Percentiles rank a stretch among this genome's conserved stretches.
These are phyloP conservation scores for Acacia melanoxylon DNA, from an alignment of 306 rosid genomes.

Conservation along the genomic window DNA sequence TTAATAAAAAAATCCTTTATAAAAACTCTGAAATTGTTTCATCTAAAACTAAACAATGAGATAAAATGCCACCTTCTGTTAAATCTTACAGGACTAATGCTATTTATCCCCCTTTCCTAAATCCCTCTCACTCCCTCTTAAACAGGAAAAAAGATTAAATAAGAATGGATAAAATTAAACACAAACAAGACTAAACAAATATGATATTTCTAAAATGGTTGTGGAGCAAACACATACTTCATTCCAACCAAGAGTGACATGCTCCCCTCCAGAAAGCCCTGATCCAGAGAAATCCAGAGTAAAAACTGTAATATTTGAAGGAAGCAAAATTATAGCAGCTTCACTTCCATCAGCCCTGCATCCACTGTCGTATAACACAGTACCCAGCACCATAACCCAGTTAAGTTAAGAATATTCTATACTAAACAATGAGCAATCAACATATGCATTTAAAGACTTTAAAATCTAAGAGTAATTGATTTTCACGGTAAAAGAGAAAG, in stretches of 20 bases:
- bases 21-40: background rate
- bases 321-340: conserved; percentile 95
- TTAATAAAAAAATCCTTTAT: background rate
- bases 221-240: conserved; percentile 60
- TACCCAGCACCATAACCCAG: conserved; percentile 33
- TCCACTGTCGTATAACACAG: conserved; percentile 68
- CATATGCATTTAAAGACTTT: conserved; percentile 5
- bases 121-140: background rate
- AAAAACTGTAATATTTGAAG: conserved; percentile 93
- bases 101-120: background rate
- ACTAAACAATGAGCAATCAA: conserved; percentile 17
- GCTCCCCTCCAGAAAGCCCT: conserved; percentile 96
- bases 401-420: conserved; percentile 13
- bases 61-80: background rate
- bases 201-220: conserved; percentile 21
- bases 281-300: conserved; percentile 98
- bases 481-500: conserved; percentile 1
- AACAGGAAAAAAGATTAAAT: background rate
- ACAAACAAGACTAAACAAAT: background rate
- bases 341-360: conserved; percentile 98
- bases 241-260: conserved; percentile 95
- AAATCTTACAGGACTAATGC: background rate
- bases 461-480: background rate
- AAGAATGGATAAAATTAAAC: conserved; percentile 15
- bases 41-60: background rate